Evolutionary conservation across 2,329 filamentous ascomycete species (phyloP), one percentile per base, ranked within the genome.

Genomic region (Lachnellula cervina): DNA sequence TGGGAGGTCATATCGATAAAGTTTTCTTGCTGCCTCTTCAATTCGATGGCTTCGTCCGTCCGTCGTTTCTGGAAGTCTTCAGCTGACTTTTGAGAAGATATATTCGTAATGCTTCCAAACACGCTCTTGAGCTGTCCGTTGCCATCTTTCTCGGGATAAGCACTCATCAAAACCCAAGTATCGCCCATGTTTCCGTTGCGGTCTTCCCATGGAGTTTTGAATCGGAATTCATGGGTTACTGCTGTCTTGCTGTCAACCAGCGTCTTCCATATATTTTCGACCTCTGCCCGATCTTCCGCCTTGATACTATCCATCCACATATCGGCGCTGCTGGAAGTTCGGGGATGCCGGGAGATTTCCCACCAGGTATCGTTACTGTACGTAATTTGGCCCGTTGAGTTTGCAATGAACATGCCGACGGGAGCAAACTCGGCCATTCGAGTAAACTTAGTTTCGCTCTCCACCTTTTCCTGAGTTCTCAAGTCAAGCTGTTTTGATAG

Each of bases 351-450:
- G 0, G 87, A 87, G 35, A 91, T 88, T 60, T 83, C 77, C 80
- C 67, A 69, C 81, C 82, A 94, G 67, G 87, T 89, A 59, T 92
- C 87, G 68, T 95, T 95, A 68, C 86, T 89, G 68, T 90, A 94
- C 9, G 81, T 88, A 63, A 94, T 88, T 23, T 80, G 75, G 3
- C 90, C 89, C 42, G 77, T 71, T 0, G 81, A 78, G 66, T 90
- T 81, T n/a, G 88, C 87, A 62, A 94, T 92, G 69, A 93, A 93
- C 74, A 95, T 87, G 28, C 89, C 90, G 1, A 92, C 89, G 0
- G 89, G 89, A 0, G 88, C 87, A 60, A 90, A 89, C 66, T 92
- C 89, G 2, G 89, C 88, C 87, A 94, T 91, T 45, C 88, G 80
- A 0, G 88, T 90, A 68, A 94, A 94, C 56, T 87, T 86, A 34